These are phyloP conservation scores for Hypoxylon sp. DNA, from an alignment of 2,329 filamentous ascomycete genomes.

Conservation along the genomic window DNA sequence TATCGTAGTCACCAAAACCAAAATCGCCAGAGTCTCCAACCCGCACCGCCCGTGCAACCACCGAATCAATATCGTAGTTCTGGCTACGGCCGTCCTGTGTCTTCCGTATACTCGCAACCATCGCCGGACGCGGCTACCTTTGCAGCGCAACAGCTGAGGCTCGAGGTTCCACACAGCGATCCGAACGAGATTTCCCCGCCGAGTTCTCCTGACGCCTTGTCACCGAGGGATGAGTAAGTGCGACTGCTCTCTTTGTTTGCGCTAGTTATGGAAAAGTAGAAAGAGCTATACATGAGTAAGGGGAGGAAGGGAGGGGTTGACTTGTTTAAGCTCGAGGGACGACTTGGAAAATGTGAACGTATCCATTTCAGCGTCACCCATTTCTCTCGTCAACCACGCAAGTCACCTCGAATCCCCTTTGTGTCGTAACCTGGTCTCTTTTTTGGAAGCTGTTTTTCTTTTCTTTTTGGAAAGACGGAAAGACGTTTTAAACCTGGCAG, in stretches of 20 bases:
- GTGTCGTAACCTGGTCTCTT: conserved; percentile 7
- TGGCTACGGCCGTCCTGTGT: conserved; percentile 63
- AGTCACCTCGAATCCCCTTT: conserved; percentile 21
- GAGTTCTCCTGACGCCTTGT: conserved; percentile 67
- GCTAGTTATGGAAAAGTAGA: conserved; percentile 21
- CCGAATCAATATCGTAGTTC: conserved; percentile 54
- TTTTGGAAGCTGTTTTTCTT: conserved; percentile 29
- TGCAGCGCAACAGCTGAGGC: conserved; percentile 51
- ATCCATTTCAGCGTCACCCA: conserved; percentile 10
- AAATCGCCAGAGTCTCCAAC: conserved; percentile 40
- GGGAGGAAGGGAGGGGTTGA: conserved; percentile 11
- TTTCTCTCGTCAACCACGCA: not conserved
- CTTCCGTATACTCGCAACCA: conserved; percentile 74
- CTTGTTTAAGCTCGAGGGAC: conserved; percentile 3
- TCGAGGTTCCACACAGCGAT: conserved; percentile 43
- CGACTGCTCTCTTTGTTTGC: conserved; percentile 34
- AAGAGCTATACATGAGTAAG: conserved; percentile 20
- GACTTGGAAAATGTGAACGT: conserved; percentile 23
- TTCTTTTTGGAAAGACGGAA: conserved; percentile 27
- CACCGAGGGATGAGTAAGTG: conserved; percentile 61
- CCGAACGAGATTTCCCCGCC: conserved; percentile 67
- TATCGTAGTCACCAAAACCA: conserved; percentile 53
- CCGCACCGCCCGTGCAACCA: conserved; percentile 53
- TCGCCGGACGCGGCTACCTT: conserved; percentile 60
- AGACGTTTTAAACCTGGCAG: conserved; percentile 15